Base-by-base conservation (phyloP, 2,329 filamentous ascomycete genomes). In the Fusarium hainanense region DNA sequence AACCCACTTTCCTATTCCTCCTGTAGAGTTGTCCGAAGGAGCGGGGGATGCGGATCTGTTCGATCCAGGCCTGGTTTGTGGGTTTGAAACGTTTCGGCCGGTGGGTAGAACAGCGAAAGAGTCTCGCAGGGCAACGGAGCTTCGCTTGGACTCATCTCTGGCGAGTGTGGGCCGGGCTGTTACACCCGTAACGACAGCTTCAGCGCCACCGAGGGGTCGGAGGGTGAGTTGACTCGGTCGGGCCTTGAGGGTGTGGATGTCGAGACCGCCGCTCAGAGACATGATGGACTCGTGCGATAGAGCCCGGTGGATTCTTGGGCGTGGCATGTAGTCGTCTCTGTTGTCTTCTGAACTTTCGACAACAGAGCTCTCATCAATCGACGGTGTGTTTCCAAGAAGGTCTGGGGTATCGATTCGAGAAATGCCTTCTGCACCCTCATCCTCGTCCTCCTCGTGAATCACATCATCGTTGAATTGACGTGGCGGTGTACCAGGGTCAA, bases 271-370 rank as follows among this genome's bases (percentile, higher is more conserved):
- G 0, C 90, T 89, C 3, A 97, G 87, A 0, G 94, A 98, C 71
- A 98, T 87, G 66, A 98, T 90, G 20, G 93, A 97, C 77, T 98
- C 94, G 73, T 97, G 93, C 3, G 94, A 97, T 3, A 89, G 77
- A 4, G 89, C 85, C 32, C 91, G 90, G 42, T 88, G 91, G 6
- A 94, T 79, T 3, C 80, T 79, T 55, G 81, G 82, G 58, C 78
- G 79, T 71, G 82, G 80, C 71, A 75, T 78, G 68, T 68, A 78
- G 55, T 79, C 80, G 47, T 78, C 79, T 68, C 75, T 75, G 54
- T 72, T 79, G 43, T 63, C 70, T 43, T 77, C 74, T 6, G 77
- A 77, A 12, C 75, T 74, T 21, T 76, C 75, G 2, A 77, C 74
- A 9, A 77, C 77, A 10, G 79, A 80, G 44, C 79, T 74, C 10